These are phyloP conservation scores for Monilinia aucupariae DNA, from an alignment of 2,329 filamentous ascomycete genomes.

Conservation along the genomic window DNA sequence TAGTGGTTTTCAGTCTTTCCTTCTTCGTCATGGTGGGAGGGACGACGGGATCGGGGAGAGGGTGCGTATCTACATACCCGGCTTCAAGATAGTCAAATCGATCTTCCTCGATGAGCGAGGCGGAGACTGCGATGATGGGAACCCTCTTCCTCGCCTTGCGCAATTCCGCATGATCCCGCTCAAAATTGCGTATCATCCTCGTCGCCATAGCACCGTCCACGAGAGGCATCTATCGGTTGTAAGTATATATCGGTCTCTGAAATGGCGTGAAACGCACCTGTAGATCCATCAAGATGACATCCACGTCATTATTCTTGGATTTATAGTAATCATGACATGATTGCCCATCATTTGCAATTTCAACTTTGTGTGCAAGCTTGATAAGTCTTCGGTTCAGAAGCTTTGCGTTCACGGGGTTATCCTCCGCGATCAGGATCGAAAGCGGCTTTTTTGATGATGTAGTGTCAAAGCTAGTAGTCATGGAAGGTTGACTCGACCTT, in stretches of 20 bases:
- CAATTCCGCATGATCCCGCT: conserved; percentile 40
- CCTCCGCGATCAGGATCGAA: conserved; percentile 73
- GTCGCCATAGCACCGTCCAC: conserved; percentile 78
- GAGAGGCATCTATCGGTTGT: conserved; percentile 70
- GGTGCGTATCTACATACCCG: conserved; percentile 22
- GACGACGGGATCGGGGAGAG: no score
- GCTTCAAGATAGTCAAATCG: conserved; percentile 62
- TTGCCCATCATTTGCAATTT: conserved; percentile 74
- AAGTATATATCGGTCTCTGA: neutral
- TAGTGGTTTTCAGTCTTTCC: no score
- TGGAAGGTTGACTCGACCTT: neutral
- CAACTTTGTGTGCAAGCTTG: conserved; percentile 65
- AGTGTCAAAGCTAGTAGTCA: neutral
- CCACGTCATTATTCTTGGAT: conserved; percentile 59
- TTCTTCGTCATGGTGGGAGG: neutral
- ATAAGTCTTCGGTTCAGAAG: conserved; percentile 76
- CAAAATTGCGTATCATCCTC: conserved; percentile 74
- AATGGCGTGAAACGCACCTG: conserved; percentile 53
- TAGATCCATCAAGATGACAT: conserved; percentile 87
- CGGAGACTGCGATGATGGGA: conserved; percentile 82
- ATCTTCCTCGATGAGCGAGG: conserved; percentile 68
- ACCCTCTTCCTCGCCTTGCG: conserved; percentile 46
- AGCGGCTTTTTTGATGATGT: conserved; percentile 2
- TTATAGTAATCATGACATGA: conserved; percentile 70
- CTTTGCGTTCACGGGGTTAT: conserved; percentile 81